A percentile compares a stretch with the other conserved stretches of the same genome.
phyloP scores from a whole-genome alignment of 192 early-diverging fungal genomes.

The Umbelopsis isabellina region DNA sequence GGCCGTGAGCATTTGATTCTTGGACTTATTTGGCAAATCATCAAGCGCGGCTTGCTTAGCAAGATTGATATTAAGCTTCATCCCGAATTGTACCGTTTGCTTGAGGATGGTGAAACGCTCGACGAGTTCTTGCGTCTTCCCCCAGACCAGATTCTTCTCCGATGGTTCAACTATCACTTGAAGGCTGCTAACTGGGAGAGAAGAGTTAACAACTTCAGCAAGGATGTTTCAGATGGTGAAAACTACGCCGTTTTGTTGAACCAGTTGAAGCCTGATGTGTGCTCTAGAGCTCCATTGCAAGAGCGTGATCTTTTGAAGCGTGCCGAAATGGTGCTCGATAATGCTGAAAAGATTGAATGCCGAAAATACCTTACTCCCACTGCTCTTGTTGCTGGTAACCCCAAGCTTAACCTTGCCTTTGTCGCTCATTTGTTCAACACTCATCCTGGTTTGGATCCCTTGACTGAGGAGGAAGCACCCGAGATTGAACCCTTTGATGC shows the following conservation, averaged over 20 bases:
- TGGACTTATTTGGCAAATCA: constrained; percentile 99
- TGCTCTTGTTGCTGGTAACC: constrained; percentile 93
- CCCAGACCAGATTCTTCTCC: constrained; percentile 93
- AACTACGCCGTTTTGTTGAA: constrained; percentile 94
- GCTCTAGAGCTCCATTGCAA: constrained; percentile 81
- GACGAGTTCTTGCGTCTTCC: constrained; percentile 95
- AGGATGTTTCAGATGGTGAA: constrained; percentile 93
- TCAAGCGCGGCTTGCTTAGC: constrained; percentile 94
- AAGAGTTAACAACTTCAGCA: constrained; percentile 86
- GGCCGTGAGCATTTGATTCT: constrained; percentile 96
- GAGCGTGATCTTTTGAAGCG: constrained; percentile 76
- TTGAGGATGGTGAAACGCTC: constrained; percentile 91
- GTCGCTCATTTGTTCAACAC: constrained; percentile 98
- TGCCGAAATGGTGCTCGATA: constrained; percentile 88
- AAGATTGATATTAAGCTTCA: constrained; percentile 99
- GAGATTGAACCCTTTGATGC: constrained; percentile 85
- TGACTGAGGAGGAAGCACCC: constrained; percentile 89
- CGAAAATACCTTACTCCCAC: constrained; percentile 94
- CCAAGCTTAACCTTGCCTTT: constrained; percentile 99
- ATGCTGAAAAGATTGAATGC: constrained; percentile 92
- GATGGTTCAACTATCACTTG: constrained; percentile 99
- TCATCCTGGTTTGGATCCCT: constrained; percentile 90
- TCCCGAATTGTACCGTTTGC: constrained; percentile 94
- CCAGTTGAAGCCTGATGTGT: constrained; percentile 84
- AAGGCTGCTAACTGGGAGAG: constrained; percentile 89